phyloP scores from a whole-genome alignment of 805 yeast species.

The Candida sakaeoensis region DNA sequence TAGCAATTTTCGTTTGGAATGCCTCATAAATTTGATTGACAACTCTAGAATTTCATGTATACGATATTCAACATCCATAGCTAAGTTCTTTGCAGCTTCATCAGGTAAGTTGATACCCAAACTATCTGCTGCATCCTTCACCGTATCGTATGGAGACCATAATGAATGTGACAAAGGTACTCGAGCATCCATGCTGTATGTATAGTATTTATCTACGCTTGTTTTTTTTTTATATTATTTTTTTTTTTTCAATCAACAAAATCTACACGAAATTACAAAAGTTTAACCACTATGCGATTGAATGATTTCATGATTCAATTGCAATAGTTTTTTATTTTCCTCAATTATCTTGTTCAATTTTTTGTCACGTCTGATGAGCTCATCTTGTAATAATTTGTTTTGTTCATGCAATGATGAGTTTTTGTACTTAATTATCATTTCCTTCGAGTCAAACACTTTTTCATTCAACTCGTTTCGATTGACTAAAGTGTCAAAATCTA shows the following conservation, averaged over 20 bases:
- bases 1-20: conserved; percentile 77
- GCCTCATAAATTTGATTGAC: conserved; percentile 94
- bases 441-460: conserved; percentile 6
- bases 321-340: conserved; percentile 29
- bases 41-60: conserved; percentile 94
- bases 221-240: no score
- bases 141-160: conserved; percentile 98
- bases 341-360: conserved; percentile 19
- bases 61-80: conserved; percentile 99
- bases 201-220: no score
- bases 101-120: conserved; percentile 82
- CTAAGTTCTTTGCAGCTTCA: conserved; percentile 89
- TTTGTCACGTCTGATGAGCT: conserved; percentile 19
- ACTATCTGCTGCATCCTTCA: conserved; percentile 91
- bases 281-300: conserved; percentile 1
- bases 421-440: conserved; percentile 9
- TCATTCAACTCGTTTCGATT: conserved; percentile 5
- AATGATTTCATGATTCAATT: conserved; percentile 27
- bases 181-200: conserved; percentile 32
- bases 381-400: conserved; percentile 18
- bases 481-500: conserved; percentile 3
- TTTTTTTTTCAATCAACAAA: no score
- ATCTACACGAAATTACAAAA: no score
- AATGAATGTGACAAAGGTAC: conserved; percentile 78
- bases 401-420: conserved; percentile 15